Percentiles rank a stretch among this genome's conserved stretches.
Conservation (phyloP, 2,329 filamentous ascomycete species). For the Ophiobolus disseminans region DNA sequence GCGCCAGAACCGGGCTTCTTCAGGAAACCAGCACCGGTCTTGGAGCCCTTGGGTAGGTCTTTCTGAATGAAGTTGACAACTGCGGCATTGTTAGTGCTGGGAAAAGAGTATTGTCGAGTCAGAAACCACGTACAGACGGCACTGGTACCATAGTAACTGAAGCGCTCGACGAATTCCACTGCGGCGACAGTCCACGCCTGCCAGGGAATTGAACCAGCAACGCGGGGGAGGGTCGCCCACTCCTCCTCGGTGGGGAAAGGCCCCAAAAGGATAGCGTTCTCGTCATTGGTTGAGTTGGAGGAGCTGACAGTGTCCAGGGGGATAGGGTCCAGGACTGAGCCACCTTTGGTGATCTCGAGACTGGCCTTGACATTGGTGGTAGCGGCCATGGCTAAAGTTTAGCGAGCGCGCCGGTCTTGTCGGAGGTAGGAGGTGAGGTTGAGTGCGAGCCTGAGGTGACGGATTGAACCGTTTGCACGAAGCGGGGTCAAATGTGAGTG, state of each 20-base stretch:
- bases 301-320: slow-evolving; percentile 33
- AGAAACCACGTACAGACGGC: slow-evolving; percentile 37
- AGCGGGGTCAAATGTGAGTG: slow-evolving; percentile 6
- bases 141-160: slow-evolving; percentile 48
- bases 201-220: slow-evolving; percentile 45
- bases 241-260: slow-evolving; percentile 47
- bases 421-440: neutral
- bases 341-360: slow-evolving; percentile 43
- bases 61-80: slow-evolving; percentile 49
- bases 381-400: slow-evolving; percentile 25
- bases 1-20: slow-evolving; percentile 52
- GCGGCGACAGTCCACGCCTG: slow-evolving; percentile 46
- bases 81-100: slow-evolving; percentile 3
- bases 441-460: neutral
- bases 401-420: no score
- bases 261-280: slow-evolving; percentile 26
- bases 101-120: neutral
- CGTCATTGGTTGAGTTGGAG: slow-evolving; percentile 27
- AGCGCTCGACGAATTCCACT: slow-evolving; percentile 47
- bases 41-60: slow-evolving; percentile 39
- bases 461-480: slow-evolving; percentile 8
- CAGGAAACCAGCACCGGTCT: slow-evolving; percentile 44
- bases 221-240: slow-evolving; percentile 45
- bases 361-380: slow-evolving; percentile 35
- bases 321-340: slow-evolving; percentile 34